A percentile compares a stretch with the other conserved stretches of the same genome.
These are phyloP conservation scores for Pneumocystis jirovecii DNA, from an alignment of 1,139 yeast genomes.

Conservation along the genomic window DNA sequence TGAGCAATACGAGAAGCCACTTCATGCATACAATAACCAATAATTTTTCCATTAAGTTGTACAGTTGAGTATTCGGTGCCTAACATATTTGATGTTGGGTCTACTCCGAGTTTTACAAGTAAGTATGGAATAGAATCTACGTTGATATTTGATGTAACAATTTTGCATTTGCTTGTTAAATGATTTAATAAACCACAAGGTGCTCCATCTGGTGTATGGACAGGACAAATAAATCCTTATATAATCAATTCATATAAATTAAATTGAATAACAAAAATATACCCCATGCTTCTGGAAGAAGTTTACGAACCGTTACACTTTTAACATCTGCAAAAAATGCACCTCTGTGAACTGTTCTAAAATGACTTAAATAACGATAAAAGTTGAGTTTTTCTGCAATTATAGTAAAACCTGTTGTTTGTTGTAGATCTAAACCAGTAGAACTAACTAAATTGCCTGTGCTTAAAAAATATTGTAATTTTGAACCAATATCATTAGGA, in stretches of 20 bases:
- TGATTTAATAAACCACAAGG: slow-evolving; percentile 98
- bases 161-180: slow-evolving; percentile 84
- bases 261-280: neutral
- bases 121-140: slow-evolving; percentile 56
- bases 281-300: slow-evolving; percentile 97
- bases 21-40: slow-evolving; percentile 90
- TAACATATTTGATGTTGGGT: slow-evolving; percentile 29
- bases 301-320: slow-evolving; percentile 91
- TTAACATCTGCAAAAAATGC: slow-evolving; percentile 96
- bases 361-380: slow-evolving; percentile 91
- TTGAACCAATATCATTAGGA: slow-evolving; percentile 88
- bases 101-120: slow-evolving; percentile 62
- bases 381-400: slow-evolving; percentile 97
- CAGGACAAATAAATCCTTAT: slow-evolving; percentile 70
- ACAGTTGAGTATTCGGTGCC: slow-evolving; percentile 73
- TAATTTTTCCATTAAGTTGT: slow-evolving; percentile 79
- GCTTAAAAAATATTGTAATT: slow-evolving; percentile 81
- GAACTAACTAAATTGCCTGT: slow-evolving; percentile 96
- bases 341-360: slow-evolving; percentile 99
- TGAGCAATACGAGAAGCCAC: slow-evolving; percentile 80
- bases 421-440: slow-evolving; percentile 94
- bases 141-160: slow-evolving; percentile 63
- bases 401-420: slow-evolving; percentile 94
- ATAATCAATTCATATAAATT: neutral
- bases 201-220: slow-evolving; percentile 98